Conservation (phyloP, 192 early-diverging fungal genomes). For the Entomortierella beljakovae region DNA sequence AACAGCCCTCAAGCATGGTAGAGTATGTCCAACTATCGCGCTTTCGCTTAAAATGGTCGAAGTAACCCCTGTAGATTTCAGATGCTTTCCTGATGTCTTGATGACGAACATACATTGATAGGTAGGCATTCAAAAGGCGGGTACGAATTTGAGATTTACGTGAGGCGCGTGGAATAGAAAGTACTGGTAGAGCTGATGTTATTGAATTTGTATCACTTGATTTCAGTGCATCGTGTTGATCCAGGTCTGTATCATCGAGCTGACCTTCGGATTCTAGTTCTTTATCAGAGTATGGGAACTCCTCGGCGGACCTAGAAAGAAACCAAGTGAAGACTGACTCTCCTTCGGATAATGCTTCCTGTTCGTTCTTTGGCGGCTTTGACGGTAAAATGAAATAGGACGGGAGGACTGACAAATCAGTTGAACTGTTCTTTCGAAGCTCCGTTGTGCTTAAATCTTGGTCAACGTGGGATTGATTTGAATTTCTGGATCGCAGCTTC, state of each 20-base stretch:
- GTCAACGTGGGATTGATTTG: conserved; percentile 5
- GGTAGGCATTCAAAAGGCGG: conserved; percentile 69
- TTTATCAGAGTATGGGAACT: conserved; percentile 44
- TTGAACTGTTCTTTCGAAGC: too few species aligned
- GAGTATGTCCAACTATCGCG: conserved; percentile 74
- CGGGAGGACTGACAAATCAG: conserved; percentile 20
- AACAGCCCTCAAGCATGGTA: conserved; percentile 68
- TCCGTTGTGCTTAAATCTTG: too few species aligned
- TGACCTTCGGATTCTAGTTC: conserved; percentile 25
- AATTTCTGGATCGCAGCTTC: conserved; percentile 7
- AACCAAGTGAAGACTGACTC: conserved; percentile 51
- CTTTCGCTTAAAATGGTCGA: conserved; percentile 58
- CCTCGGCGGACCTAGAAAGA: conserved; percentile 54
- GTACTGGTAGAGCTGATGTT: background rate
- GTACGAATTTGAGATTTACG: conserved; percentile 57
- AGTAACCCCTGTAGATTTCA: conserved; percentile 61
- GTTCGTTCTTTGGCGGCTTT: conserved; percentile 20
- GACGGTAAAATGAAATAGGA: conserved; percentile 28
- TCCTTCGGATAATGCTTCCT: conserved; percentile 44
- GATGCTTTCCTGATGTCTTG: conserved; percentile 59
- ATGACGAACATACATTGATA: conserved; percentile 68
- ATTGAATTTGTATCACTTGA: background rate
- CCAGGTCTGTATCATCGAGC: background rate
- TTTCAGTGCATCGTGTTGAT: background rate
- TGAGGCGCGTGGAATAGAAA: conserved; percentile 47